Evolutionary conservation across 805 yeast species (phyloP), one percentile per base, ranked within the genome.

Genomic region (Saccharomycopsis capsularis): DNA sequence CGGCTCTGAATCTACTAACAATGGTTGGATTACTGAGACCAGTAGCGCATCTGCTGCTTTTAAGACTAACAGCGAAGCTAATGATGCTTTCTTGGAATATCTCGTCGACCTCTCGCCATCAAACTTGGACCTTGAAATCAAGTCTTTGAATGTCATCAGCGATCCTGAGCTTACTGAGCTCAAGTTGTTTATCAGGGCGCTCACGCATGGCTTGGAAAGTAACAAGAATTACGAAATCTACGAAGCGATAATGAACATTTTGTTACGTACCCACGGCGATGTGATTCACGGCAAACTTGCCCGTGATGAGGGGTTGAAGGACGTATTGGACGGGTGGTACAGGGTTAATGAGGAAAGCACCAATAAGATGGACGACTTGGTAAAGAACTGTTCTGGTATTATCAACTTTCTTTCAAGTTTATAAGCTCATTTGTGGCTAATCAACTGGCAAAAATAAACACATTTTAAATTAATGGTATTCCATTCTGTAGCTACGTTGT

Each of bases 341-440:
- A 57, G 45, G 0, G 60, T 62, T 6, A 81, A 78, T 52, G 53
- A 59, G 6, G 56, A 50, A 0, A 71, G 69, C 42, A 68, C 73
- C 35, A 70, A 69, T 3, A 71, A 69, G 15, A 63, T 90, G 58
- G 95, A 87, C 59, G 77, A 74, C 27, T 64, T 85, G 52, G 77
- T 78, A 36, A 85, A 88, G 61, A 87, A 80, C 64, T 86, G 95
- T 63, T 74, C 93, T 1, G 90, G 95, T 50, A 88, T 89, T 16
- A 67, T 85, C 23, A 37, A 27, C 19, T 47, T 47, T 19, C 38
- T 42, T 22, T 42, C 45, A 13, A 42, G 30, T 16, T 32, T 34
- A 22, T 32, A 42, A 18, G 32, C 32, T 29, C 7, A 29, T 29
- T n/a, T n/a, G n/a, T n/a, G n/a, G n/a, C n/a, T n/a, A n/a, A n/a